Conservation (phyloP, 208 protist genomes). For the Tritrichomonas musculus region DNA sequence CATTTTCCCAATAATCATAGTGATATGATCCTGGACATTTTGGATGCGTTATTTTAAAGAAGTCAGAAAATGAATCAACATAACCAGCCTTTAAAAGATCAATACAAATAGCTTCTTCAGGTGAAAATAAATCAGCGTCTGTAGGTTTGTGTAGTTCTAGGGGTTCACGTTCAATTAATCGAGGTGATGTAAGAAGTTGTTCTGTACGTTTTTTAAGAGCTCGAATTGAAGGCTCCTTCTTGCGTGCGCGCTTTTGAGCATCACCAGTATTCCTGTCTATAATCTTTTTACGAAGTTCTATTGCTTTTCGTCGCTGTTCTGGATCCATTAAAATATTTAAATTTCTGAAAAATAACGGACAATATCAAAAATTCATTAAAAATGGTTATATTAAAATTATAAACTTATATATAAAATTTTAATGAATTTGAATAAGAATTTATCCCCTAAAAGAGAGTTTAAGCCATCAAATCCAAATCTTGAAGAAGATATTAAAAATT, state of each 20-base stretch:
- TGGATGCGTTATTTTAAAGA: conserved; percentile 26
- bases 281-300: background rate
- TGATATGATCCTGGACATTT: conserved; percentile 17
- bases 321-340: too few species aligned
- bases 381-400: too few species aligned
- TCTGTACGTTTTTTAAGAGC: background rate
- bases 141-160: background rate
- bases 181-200: background rate
- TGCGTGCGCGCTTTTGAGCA: conserved; percentile 11
- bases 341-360: too few species aligned
- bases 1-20: background rate
- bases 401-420: too few species aligned
- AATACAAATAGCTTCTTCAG: conserved; percentile 27
- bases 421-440: too few species aligned
- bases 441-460: too few species aligned
- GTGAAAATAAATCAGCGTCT: background rate
- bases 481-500: too few species aligned
- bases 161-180: background rate
- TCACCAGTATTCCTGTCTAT: conserved; percentile 5
- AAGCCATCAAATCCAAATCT: too few species aligned
- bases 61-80: conserved; percentile 27
- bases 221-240: background rate
- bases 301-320: background rate
- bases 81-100: conserved; percentile 3
- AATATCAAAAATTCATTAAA: too few species aligned